A percentile compares a stretch with the other conserved stretches of the same genome.
These are phyloP conservation scores for Cadophora malorum DNA, from an alignment of 2,329 filamentous ascomycete species.

Conservation along the genomic window DNA sequence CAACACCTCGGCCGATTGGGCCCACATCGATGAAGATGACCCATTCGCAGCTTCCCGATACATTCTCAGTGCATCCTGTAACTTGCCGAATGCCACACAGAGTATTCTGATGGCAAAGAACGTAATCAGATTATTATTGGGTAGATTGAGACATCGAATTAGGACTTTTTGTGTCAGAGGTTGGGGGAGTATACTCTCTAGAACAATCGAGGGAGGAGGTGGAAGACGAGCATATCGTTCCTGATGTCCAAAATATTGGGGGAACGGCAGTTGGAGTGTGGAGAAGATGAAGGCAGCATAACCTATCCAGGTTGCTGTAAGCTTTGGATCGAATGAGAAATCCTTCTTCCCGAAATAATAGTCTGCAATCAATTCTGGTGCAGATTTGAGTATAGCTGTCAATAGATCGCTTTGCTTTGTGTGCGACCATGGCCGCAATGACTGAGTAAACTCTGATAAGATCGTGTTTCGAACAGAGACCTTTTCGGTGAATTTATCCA, in stretches of 20 bases:
- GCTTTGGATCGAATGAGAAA: slow-evolving; percentile 88
- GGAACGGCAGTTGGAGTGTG: slow-evolving; percentile 76
- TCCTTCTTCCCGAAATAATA: slow-evolving; percentile 83
- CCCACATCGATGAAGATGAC: slow-evolving; percentile 61
- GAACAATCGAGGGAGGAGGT: slow-evolving; percentile 77
- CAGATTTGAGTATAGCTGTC: slow-evolving; percentile 77
- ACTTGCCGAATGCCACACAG: slow-evolving; percentile 78
- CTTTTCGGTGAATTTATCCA: slow-evolving; percentile 69
- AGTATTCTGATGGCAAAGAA: slow-evolving; percentile 86
- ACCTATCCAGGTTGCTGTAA: slow-evolving; percentile 93
- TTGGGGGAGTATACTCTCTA: slow-evolving; percentile 86
- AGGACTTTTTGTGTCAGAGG: slow-evolving; percentile 83
- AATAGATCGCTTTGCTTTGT: slow-evolving; percentile 82
- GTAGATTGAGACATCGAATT: slow-evolving; percentile 78
- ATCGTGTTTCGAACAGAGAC: slow-evolving; percentile 80
- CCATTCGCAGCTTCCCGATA: slow-evolving; percentile 51
- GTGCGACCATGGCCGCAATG: slow-evolving; percentile 82
- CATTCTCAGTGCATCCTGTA: slow-evolving; percentile 55
- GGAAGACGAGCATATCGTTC: slow-evolving; percentile 69
- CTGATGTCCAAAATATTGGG: slow-evolving; percentile 72
- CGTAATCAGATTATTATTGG: slow-evolving; percentile 79
- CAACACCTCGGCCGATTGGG: slow-evolving; percentile 70
- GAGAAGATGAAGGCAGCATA: slow-evolving; percentile 90
- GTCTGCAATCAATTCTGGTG: slow-evolving; percentile 85
- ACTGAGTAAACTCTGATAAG: slow-evolving; percentile 79